These are phyloP conservation scores for Nigrograna mackinnonii DNA, from an alignment of 2,329 filamentous ascomycete species.

Conservation along the genomic window DNA sequence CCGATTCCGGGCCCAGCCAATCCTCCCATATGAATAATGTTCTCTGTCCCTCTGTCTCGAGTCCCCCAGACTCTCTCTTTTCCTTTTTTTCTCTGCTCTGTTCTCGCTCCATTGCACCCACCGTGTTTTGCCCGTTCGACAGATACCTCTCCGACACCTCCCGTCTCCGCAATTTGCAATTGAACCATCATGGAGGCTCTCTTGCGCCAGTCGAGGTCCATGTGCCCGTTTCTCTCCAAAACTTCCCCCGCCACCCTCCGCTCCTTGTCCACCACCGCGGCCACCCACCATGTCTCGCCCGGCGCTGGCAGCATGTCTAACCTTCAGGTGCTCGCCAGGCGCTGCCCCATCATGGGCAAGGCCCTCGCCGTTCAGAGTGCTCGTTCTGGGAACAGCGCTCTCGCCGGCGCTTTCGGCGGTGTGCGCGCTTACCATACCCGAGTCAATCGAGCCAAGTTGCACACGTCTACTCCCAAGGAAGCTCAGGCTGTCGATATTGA, in stretches of 20 bases:
- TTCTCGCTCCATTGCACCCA: no score
- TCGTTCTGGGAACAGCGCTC: slow-evolving; percentile 50
- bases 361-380: slow-evolving; percentile 82
- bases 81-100: no score
- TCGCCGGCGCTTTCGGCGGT: slow-evolving; percentile 55
- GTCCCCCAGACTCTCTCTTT: no score
- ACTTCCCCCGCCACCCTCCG: slow-evolving; percentile 90
- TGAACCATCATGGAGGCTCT: slow-evolving; percentile 84
- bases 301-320: slow-evolving; percentile 96
- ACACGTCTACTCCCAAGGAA: slow-evolving; percentile 77
- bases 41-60: no score
- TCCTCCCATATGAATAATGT: no score
- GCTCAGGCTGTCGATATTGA: slow-evolving; percentile 73
- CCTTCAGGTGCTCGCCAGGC: slow-evolving; percentile 88
- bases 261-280: slow-evolving; percentile 77
- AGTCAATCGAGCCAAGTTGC: slow-evolving; percentile 72
- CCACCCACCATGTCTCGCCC: slow-evolving; percentile 67
- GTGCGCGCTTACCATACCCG: slow-evolving; percentile 52
- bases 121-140: no score
- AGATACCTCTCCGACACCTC: no score
- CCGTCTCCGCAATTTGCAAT: no score
- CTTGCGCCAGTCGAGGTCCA: slow-evolving; percentile 90
- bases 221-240: slow-evolving; percentile 97
- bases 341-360: slow-evolving; percentile 99
- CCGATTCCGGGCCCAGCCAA: no score